phyloP scores from a whole-genome alignment of 306 rosid species.

The Vicia villosa region DNA sequence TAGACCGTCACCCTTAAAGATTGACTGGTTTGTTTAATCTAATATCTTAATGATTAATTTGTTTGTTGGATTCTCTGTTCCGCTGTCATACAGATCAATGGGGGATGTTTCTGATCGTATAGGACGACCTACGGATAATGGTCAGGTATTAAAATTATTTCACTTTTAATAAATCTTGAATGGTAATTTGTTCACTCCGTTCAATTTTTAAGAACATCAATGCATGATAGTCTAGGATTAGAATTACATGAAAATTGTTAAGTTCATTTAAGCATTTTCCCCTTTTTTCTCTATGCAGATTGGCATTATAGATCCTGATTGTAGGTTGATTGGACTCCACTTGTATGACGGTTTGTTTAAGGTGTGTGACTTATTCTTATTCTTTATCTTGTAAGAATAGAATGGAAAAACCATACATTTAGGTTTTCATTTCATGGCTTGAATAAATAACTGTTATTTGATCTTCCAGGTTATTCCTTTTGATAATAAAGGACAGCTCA shows the following conservation, averaged over 20 bases:
- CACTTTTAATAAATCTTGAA: not conserved
- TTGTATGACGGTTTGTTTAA: conserved; percentile 94
- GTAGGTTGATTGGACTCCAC: conserved; percentile 96
- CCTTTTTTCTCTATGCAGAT: conserved; percentile 58
- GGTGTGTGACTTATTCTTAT: conserved; percentile 46
- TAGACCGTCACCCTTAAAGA: not conserved
- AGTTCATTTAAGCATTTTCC: conserved; percentile 24
- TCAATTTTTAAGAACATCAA: conserved; percentile 16
- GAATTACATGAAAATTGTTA: conserved; percentile 8
- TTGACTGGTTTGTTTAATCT: not conserved
- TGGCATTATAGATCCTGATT: conserved; percentile 98
- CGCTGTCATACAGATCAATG: conserved; percentile 70
- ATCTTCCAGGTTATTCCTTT: conserved; percentile 86
- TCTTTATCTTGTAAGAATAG: conserved; percentile 7
- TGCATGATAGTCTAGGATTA: conserved; percentile 20
- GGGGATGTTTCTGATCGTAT: conserved; percentile 99
- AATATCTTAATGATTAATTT: not conserved
- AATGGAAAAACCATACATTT: conserved; percentile 12
- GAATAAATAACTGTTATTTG: conserved; percentile 31
- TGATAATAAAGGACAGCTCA: conserved; percentile 93
- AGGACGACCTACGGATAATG: conserved; percentile 96
- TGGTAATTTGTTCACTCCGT: conserved; percentile 23
- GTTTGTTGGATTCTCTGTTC: conserved; percentile 18
- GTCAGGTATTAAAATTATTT: conserved; percentile 67
- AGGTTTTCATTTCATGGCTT: not conserved